These are phyloP conservation scores for Nicotiana undulata DNA, from an alignment of 257 asterid species.

Conservation along the genomic window DNA sequence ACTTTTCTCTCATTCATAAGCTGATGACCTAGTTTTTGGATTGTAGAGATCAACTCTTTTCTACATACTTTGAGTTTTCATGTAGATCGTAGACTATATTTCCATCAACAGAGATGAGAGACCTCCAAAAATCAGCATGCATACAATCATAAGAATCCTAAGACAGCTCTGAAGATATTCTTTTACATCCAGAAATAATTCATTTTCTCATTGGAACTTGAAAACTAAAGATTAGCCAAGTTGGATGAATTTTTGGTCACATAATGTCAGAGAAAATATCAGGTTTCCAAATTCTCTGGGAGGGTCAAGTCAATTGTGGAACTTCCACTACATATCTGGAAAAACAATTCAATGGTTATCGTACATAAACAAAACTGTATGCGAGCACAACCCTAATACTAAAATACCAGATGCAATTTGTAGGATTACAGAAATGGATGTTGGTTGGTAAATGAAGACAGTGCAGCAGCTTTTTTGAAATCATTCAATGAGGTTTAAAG, in stretches of 20 bases:
- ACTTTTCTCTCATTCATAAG: no score
- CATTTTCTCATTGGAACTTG: background rate
- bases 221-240: background rate
- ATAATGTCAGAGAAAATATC: background rate
- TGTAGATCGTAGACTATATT: conserved; percentile 49
- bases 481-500: background rate
- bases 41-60: background rate
- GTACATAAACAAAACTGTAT: background rate
- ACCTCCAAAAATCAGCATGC: conserved; percentile 28
- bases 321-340: background rate
- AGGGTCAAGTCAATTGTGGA: background rate
- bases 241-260: background rate
- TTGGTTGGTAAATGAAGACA: background rate
- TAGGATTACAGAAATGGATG: background rate
- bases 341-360: background rate
- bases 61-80: conserved; percentile 39
- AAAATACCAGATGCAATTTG: background rate
- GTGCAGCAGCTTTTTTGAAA: background rate
- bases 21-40: background rate
- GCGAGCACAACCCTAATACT: background rate
- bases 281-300: background rate
- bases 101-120: conserved; percentile 59
- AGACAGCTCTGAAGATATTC: background rate
- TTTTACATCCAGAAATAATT: background rate
- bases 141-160: background rate